A percentile compares a stretch with the other conserved stretches of the same genome.
Evolutionary conservation across 257 asterid species (phyloP).

Genomic region (Nicotiana knightiana): DNA sequence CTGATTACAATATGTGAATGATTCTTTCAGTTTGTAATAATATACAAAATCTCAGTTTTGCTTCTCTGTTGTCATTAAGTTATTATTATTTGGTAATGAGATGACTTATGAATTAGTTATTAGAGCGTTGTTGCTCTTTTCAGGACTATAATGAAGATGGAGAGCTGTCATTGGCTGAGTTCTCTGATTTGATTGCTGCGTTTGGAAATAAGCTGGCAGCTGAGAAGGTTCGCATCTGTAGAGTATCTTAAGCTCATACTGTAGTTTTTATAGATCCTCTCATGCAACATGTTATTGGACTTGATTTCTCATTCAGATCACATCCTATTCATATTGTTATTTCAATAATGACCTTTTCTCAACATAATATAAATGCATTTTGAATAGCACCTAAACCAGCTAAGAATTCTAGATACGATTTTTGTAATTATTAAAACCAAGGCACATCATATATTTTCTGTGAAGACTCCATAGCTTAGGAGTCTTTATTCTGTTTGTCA

Average conservation of each 20-base stretch:
- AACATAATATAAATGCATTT: not conserved
- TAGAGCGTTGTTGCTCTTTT: conserved; percentile 13
- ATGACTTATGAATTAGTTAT: not conserved
- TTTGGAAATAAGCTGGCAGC: conserved; percentile 92
- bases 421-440: not conserved
- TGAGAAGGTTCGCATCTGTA: conserved; percentile 50
- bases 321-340: not conserved
- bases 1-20: not conserved
- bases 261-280: conserved; percentile 15
- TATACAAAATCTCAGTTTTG: not conserved
- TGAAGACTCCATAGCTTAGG: not conserved
- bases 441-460: not conserved
- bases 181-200: conserved; percentile 77
- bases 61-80: not conserved
- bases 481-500: conserved; percentile 20
- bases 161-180: conserved; percentile 63
- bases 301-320: not conserved
- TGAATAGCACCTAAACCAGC: not conserved
- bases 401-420: not conserved
- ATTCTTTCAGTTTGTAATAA: not conserved
- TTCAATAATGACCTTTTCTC: not conserved
- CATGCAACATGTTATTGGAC: not conserved
- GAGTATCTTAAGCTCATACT: not conserved
- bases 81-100: not conserved
- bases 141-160: conserved; percentile 95